Evolutionary conservation across 768 basidiomycete species (phyloP), one percentile per base, ranked within the genome.

Genomic region (Agrocybe chaxingu): DNA sequence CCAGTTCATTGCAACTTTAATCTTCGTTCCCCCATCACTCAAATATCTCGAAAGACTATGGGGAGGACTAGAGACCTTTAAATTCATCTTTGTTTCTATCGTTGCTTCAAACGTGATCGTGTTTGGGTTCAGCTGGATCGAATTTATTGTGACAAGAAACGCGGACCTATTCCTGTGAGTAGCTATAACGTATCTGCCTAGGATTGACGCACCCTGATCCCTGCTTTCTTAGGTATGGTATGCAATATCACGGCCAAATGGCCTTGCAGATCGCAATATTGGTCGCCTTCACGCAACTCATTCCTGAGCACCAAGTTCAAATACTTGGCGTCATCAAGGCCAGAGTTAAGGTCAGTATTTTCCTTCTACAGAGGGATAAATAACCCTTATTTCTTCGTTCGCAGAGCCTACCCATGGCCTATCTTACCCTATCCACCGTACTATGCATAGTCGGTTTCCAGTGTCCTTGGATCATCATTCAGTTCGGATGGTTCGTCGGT

Each of bases 231-330:
- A 97, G 96, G 39, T 92, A 88, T 68, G 91, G 86, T 34, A 87
- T 91, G 80, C 75, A 80, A 40, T 97, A 96, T 64, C 92, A 90
- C 61, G 97, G 97, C 38, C 88, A 94, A 68, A 92, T 89, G 79
- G 89, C 92, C 4, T 75, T 99, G 13, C 92, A 97, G 61, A 86
- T 85, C 45, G 87, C 86, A 2, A 75, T 95, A 54, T 75, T 99
- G 33, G 97, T 99, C 48, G 96, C 95, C 5, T 98, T 98, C 70
- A 98, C 95, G 3, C 97, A 99, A 67, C 70, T 97, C 48, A 98
- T 98, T 58, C 96, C 96, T 31, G 97, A 99, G 68, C 95, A 99
- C 62, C 96, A 98, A 69, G 85, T 99, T 10, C 97, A 98, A 66
- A 62, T 98, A 12, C 75, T 98, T 52, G 93, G 94, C 32, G 70